Base-by-base conservation (phyloP, 148 eudicot species). In the Persicaria tinctoria region DNA sequence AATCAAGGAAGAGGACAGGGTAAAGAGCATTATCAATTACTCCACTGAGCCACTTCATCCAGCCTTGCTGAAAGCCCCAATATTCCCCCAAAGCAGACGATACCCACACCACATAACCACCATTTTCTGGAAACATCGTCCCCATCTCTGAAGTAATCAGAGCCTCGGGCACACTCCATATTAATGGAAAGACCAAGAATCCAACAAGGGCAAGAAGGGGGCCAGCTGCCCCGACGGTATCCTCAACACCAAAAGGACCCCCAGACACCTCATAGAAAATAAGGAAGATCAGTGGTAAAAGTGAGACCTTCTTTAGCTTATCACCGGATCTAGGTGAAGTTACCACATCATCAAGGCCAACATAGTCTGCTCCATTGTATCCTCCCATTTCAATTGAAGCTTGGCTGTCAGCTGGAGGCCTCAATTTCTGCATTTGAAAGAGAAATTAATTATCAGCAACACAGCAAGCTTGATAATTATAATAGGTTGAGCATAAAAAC, bases 41-140 rank as follows among this genome's bases (percentile, higher is more conserved):
- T 13, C 76, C 85, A 18, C 85, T 79, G 0, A 79, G 77, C 85
- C 85, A 82, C 46, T 82, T 82, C 85, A 82, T 53, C 85, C 85
- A 82, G 4, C 85, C 85, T 54, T 82, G 85, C 57, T 82, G 85
- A 20, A 82, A 82, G 0, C 85, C 85, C 85, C 85, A 82, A 18
- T 76, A 82, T 0, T 78, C 82, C 0, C 85, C 85, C 11, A 82
- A 74, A 51, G 82, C 85, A 17, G 85, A 76, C 6, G 85, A 79
- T 6, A 82, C 85, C 85, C 85, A 82, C 1, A 82, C 82, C 60
- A 82, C 85, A 71, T 82, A 82, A 27, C 85, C 85, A 4, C 85
- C 82, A 59, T 82, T 79, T 76, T 82, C 85, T 0, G 85, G 85
- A 68, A 79, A 82, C 85, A 82, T 82, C 6, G 85, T 82, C 12